Conservation (phyloP, 1,139 yeast species). For the Pichia sp. region DNA sequence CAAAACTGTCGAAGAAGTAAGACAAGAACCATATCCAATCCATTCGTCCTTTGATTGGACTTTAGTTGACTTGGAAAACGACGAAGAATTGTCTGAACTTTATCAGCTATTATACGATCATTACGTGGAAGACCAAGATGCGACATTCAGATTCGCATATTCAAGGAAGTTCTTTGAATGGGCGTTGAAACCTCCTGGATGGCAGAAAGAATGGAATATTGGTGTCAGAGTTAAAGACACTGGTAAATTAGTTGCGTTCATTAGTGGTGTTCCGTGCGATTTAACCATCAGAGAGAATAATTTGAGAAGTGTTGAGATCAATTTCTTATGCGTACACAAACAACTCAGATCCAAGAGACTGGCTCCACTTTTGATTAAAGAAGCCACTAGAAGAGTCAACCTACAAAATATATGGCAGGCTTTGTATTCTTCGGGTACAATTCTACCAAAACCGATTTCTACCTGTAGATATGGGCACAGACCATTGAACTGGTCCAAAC, state of each 20-base stretch:
- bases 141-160: slow-evolving; percentile 86
- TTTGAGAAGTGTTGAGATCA: slow-evolving; percentile 76
- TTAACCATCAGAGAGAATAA: slow-evolving; percentile 51
- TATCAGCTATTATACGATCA: slow-evolving; percentile 76
- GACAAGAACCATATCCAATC: slow-evolving; percentile 61
- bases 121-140: slow-evolving; percentile 92
- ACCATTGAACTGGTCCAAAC: slow-evolving; percentile 85
- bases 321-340: slow-evolving; percentile 90
- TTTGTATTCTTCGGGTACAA: slow-evolving; percentile 85
- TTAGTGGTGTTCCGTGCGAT: slow-evolving; percentile 79
- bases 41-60: slow-evolving; percentile 84
- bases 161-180: slow-evolving; percentile 77
- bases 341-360: slow-evolving; percentile 87
- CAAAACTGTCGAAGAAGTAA: slow-evolving; percentile 65
- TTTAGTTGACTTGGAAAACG: slow-evolving; percentile 57
- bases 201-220: slow-evolving; percentile 81
- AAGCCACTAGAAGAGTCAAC: slow-evolving; percentile 90
- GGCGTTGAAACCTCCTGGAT: slow-evolving; percentile 95
- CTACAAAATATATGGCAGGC: slow-evolving; percentile 89
- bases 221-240: slow-evolving; percentile 83
- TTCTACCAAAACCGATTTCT: slow-evolving; percentile 88
- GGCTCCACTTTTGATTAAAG: slow-evolving; percentile 90
- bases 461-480: slow-evolving; percentile 91
- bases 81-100: slow-evolving; percentile 60
- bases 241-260: slow-evolving; percentile 80